Evolutionary conservation across 2,329 filamentous ascomycete species (phyloP).

Genomic region (Neocucurbitaria cava): DNA sequence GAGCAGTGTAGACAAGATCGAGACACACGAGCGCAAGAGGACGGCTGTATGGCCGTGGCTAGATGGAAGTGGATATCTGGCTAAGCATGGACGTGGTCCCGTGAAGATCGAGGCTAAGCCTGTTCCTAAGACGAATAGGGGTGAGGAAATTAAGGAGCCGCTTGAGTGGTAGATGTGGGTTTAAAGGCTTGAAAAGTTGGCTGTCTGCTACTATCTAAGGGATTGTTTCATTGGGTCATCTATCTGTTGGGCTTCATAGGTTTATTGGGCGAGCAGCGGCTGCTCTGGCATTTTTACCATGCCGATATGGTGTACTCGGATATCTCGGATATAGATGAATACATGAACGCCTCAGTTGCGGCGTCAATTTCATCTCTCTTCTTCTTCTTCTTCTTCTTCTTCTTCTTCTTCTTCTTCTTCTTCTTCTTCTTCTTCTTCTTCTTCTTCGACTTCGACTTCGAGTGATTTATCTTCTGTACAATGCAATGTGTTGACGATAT

Average conservation of each 20-base stretch:
- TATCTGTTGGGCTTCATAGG: neutral
- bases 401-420: too few species aligned
- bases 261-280: slow-evolving; percentile 1
- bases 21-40: slow-evolving; percentile 79
- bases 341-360: neutral
- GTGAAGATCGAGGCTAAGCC: slow-evolving; percentile 70
- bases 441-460: too few species aligned
- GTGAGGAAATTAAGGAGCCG: slow-evolving; percentile 82
- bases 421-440: too few species aligned
- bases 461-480: too few species aligned
- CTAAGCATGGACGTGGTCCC: slow-evolving; percentile 61
- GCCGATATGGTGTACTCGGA: slow-evolving; percentile 3
- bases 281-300: slow-evolving; percentile 4
- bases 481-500: too few species aligned
- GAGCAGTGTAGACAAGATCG: slow-evolving; percentile 89
- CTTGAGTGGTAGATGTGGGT: slow-evolving; percentile 79
- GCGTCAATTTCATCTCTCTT: too few species aligned
- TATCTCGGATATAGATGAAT: slow-evolving; percentile 1
- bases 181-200: neutral
- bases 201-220: neutral
- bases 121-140: slow-evolving; percentile 87
- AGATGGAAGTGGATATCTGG: slow-evolving; percentile 83
- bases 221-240: neutral
- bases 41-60: slow-evolving; percentile 86
- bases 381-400: too few species aligned